These are phyloP conservation scores for Salix caprea DNA, from an alignment of 345 rosid genomes.

Conservation along the genomic window DNA sequence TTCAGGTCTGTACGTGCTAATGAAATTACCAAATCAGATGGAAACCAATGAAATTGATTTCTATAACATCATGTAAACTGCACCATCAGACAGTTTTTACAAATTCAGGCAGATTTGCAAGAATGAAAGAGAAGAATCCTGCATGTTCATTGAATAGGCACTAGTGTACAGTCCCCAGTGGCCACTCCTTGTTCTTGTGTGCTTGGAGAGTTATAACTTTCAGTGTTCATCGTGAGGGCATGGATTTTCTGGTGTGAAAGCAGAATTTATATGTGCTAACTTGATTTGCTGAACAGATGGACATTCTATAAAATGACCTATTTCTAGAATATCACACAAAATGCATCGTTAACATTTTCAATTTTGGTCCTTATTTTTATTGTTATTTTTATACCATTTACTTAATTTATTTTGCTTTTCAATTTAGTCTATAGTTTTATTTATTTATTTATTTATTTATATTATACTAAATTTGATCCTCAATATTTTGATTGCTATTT, in stretches of 20 bases:
- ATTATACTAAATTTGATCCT: no score
- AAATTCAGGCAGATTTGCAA: background rate
- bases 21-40: background rate
- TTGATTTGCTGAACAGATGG: background rate
- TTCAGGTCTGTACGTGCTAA: background rate
- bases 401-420: no score
- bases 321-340: background rate
- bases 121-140: background rate
- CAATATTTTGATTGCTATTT: no score
- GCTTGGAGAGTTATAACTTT: background rate
- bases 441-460: no score
- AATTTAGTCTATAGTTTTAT: no score
- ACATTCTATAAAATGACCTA: background rate
- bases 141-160: background rate
- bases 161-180: background rate
- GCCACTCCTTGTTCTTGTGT: background rate
- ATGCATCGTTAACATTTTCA: no score
- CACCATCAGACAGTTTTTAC: background rate
- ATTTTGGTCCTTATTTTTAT: no score
- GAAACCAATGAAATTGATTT: background rate
- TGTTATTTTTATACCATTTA: no score
- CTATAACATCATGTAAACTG: background rate
- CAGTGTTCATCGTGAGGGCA: no score
- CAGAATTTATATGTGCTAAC: background rate
- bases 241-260: background rate